Percentiles rank a stretch among this genome's conserved stretches.
These are phyloP conservation scores for Heritiera fomes DNA, from an alignment of 345 rosid species.

Conservation along the genomic window DNA sequence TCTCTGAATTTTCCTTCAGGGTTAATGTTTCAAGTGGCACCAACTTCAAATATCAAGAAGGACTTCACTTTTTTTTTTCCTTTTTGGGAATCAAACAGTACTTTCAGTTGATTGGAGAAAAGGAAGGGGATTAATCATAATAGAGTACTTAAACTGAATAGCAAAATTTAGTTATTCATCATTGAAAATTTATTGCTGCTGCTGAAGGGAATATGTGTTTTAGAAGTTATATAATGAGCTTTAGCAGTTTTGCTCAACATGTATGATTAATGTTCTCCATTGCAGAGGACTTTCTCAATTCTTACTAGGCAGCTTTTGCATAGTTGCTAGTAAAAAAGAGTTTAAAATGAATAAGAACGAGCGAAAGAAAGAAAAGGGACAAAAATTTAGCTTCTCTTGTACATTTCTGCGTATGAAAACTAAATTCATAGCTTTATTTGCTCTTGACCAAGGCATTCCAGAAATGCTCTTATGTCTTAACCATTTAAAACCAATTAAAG, in stretches of 20 bases:
- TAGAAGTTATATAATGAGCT: not conserved
- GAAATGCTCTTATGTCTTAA: not conserved
- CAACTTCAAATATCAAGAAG: no score
- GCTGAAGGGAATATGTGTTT: not conserved
- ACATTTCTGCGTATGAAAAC: not conserved
- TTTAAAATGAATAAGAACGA: no score
- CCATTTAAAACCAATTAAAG: not conserved
- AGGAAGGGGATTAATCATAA: not conserved
- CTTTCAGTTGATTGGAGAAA: not conserved
- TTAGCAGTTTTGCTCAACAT: not conserved
- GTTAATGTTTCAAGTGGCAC: not conserved
- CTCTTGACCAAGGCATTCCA: not conserved
- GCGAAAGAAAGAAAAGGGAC: not conserved
- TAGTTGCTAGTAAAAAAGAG: not conserved
- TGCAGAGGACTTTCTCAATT: not conserved
- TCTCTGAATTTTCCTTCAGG: not conserved
- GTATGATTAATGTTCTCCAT: not conserved
- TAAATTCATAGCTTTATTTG: not conserved
- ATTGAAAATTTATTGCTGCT: not conserved
- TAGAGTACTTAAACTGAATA: not conserved
- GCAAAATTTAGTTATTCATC: not conserved
- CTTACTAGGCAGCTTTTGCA: not conserved
- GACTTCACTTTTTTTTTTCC: not conserved
- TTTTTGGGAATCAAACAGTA: not conserved
- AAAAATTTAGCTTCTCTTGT: not conserved